phyloP scores from a whole-genome alignment of 768 basidiomycete genomes.

The Termitomyces sp. region DNA sequence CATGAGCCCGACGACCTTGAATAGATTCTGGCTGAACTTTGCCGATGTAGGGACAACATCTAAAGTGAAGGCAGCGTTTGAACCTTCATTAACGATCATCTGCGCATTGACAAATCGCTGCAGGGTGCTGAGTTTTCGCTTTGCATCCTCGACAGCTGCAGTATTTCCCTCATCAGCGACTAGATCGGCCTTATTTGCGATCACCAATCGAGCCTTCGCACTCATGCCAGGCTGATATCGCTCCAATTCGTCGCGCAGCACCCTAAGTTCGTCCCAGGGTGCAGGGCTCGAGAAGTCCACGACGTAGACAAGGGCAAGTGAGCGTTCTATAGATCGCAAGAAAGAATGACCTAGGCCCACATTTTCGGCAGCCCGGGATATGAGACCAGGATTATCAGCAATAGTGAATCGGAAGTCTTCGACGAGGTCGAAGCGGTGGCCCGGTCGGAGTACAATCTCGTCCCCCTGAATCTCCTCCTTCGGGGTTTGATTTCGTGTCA shows the following conservation, averaged over 20 bases:
- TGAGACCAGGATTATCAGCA: slow-evolving; percentile 95
- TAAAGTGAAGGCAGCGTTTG: slow-evolving; percentile 30
- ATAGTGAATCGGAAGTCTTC: slow-evolving; percentile 91
- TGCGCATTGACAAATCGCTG: slow-evolving; percentile 52
- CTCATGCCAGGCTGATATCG: slow-evolving; percentile 79
- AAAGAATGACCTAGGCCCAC: slow-evolving; percentile 94
- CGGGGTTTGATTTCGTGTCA: slow-evolving; percentile 45
- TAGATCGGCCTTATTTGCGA: slow-evolving; percentile 95
- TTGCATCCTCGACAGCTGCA: slow-evolving; percentile 49
- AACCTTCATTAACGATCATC: slow-evolving; percentile 29
- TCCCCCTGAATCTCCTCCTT: slow-evolving; percentile 15
- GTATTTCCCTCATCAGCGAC: slow-evolving; percentile 51
- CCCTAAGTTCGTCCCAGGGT: slow-evolving; percentile 74
- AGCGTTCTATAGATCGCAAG: slow-evolving; percentile 89
- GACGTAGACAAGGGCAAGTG: slow-evolving; percentile 86
- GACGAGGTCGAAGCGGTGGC: slow-evolving; percentile 52
- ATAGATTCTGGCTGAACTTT: slow-evolving; percentile 81
- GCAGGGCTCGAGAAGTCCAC: slow-evolving; percentile 76
- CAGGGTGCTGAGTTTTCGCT: slow-evolving; percentile 51
- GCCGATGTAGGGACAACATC: slow-evolving; percentile 83
- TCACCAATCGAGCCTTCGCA: slow-evolving; percentile 69
- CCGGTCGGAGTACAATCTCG: slow-evolving; percentile 23
- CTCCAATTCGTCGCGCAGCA: slow-evolving; percentile 81
- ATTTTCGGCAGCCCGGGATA: slow-evolving; percentile 80
- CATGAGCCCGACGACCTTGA: slow-evolving; percentile 65